Evolutionary conservation across 176 grass and related monocot genomes (phyloP).

Genomic region (Urochloa ruziziensis): DNA sequence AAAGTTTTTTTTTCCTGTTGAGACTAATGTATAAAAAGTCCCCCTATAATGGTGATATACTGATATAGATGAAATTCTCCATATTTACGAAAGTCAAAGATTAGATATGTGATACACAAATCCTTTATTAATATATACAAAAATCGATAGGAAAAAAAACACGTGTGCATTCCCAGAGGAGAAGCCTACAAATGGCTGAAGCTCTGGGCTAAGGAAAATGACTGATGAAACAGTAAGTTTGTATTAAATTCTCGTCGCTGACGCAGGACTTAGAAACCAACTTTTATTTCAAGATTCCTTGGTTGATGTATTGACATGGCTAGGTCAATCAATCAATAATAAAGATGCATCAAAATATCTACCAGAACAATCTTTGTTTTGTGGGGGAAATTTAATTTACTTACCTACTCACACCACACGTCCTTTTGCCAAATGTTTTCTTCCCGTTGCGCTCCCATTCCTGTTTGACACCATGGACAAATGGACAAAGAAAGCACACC

Average conservation of each 20-base stretch:
- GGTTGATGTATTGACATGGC: neutral
- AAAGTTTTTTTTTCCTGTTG: too few species aligned
- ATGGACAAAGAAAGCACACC: neutral
- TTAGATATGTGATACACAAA: neutral
- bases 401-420: neutral
- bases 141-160: too few species aligned
- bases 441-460: neutral
- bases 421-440: neutral
- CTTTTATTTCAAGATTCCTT: neutral
- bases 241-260: neutral
- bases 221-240: neutral
- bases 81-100: neutral
- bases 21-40: too few species aligned
- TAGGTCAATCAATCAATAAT: neutral
- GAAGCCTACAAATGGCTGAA: too few species aligned
- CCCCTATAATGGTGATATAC: too few species aligned
- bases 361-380: neutral
- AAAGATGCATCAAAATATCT: neutral
- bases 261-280: neutral
- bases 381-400: neutral
- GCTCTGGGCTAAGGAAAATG: neutral
- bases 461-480: neutral
- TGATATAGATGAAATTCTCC: too few species aligned
- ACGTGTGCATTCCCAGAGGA: neutral
- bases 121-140: too few species aligned